Conservation (phyloP, 805 yeast species). For the Candida silvicultrix region DNA sequence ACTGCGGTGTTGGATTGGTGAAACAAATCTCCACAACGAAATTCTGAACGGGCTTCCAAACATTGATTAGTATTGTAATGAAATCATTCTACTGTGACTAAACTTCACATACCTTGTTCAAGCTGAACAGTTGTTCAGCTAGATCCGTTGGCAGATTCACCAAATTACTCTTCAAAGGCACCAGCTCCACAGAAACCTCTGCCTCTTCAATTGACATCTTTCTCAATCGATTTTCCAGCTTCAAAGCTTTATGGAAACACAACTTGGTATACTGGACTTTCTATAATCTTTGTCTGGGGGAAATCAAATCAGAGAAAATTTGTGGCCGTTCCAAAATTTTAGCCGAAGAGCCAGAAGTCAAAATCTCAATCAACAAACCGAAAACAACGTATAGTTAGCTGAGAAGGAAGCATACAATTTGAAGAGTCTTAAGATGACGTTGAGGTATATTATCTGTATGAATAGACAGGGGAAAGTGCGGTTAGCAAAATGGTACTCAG, state of each 20-base stretch:
- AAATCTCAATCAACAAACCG: neutral
- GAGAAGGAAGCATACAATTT: too few relatives aligned
- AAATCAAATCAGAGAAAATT: neutral
- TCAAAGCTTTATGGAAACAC: too few relatives aligned
- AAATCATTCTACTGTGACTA: neutral
- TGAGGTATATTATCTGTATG: constrained; percentile 75
- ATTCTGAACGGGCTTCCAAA: constrained; percentile 37
- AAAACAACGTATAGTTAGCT: neutral
- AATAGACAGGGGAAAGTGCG: constrained; percentile 94
- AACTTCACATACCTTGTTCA: constrained; percentile 37
- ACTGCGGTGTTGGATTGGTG: constrained; percentile 11
- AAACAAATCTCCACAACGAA: constrained; percentile 44
- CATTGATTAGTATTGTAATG: constrained; percentile 9
- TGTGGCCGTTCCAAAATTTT: neutral
- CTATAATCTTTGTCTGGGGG: neutral
- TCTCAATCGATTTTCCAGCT: too few relatives aligned
- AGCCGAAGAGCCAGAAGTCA: neutral
- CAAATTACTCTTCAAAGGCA: constrained; percentile 39
- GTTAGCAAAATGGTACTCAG: constrained; percentile 70
- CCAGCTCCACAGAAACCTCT: constrained; percentile 26
- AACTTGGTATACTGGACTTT: too few relatives aligned
- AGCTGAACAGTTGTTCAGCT: constrained; percentile 38
- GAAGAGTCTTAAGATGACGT: constrained; percentile 64
- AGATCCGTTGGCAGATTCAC: constrained; percentile 48
- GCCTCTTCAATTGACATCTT: neutral